These are phyloP conservation scores for Populus alba DNA, from an alignment of 345 rosid genomes.

Conservation along the genomic window DNA sequence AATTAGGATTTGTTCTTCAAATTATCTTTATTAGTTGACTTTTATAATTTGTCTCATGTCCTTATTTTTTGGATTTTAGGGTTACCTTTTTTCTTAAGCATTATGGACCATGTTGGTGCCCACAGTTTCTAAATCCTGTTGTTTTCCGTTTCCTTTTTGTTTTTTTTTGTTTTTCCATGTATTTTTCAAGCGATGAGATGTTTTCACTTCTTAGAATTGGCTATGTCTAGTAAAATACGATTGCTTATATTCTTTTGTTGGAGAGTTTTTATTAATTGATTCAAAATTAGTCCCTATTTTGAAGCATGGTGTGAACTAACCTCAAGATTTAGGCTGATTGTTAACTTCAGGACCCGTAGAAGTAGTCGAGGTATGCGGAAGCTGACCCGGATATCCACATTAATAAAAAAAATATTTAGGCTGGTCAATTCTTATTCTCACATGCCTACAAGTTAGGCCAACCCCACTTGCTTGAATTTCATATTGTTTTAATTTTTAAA, in stretches of 20 bases:
- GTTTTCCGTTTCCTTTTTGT: too few species aligned
- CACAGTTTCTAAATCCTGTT: neutral
- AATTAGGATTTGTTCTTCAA: neutral
- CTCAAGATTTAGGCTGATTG: too few species aligned
- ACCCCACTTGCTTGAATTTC: neutral
- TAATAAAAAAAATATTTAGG: neutral
- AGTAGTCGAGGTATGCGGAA: too few species aligned
- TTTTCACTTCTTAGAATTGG: too few species aligned
- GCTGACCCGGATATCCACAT: too few species aligned
- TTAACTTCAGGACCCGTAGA: accelerated
- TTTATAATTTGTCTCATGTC: neutral
- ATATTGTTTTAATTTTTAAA: too few species aligned
- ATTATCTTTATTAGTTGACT: neutral
- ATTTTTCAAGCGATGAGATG: neutral
- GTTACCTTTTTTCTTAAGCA: neutral
- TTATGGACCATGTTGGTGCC: neutral
- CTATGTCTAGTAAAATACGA: too few species aligned
- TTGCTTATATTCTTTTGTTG: neutral
- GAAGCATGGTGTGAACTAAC: neutral
- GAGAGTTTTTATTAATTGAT: neutral
- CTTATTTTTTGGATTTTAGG: neutral
- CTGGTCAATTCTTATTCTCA: neutral
- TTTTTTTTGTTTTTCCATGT: neutral
- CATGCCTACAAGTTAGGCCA: neutral
- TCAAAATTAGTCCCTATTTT: neutral